Evolutionary conservation across 345 rosid species (phyloP).

Genomic region (Microthlaspi erraticum): DNA sequence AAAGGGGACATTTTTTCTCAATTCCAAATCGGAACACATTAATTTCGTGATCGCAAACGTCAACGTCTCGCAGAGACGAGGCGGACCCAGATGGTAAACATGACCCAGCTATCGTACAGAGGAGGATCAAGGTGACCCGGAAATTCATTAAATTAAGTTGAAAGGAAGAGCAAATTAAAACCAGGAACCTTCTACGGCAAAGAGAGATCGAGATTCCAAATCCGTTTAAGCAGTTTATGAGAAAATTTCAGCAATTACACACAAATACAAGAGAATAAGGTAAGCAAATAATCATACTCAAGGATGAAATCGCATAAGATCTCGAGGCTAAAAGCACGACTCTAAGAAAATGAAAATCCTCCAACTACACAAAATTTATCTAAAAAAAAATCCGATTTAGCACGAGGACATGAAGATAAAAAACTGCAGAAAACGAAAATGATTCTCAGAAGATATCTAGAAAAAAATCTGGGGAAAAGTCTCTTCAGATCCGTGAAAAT

Average conservation of each 20-base stretch:
- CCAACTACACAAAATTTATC: too few species aligned
- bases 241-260: neutral
- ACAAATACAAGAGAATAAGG: neutral
- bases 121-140: conserved; percentile 39
- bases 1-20: conserved; percentile 58
- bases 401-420: neutral
- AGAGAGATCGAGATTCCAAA: conserved; percentile 12
- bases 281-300: neutral
- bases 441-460: neutral
- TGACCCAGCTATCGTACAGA: conserved; percentile 43
- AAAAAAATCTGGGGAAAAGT: conserved; percentile 17
- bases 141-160: conserved; percentile 29
- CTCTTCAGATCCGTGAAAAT: conserved; percentile 32
- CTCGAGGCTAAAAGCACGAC: neutral
- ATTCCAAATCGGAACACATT: conserved; percentile 52
- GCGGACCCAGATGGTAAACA: conserved; percentile 42
- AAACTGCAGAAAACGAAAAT: neutral
- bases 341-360: neutral
- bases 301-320: conserved; percentile 14
- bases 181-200: conserved; percentile 10
- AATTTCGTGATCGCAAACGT: conserved; percentile 55
- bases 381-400: neutral
- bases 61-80: conserved; percentile 35
- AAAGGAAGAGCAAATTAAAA: conserved; percentile 1
- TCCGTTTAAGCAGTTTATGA: neutral